A percentile compares a stretch with the other conserved stretches of the same genome.
Conservation (phyloP, 805 yeast species). For the Maudiozyma saulgeensis region DNA sequence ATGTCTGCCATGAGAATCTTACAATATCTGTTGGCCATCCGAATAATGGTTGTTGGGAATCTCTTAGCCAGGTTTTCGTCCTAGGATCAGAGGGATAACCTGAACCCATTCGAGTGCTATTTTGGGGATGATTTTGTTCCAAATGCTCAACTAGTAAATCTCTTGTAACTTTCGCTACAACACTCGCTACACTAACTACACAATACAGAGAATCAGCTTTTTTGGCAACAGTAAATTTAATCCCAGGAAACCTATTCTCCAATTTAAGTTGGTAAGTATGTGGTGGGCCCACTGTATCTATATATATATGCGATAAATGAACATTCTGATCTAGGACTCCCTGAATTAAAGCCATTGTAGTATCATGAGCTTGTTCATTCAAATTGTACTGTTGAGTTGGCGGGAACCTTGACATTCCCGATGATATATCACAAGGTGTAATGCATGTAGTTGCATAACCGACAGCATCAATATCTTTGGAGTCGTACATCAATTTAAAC, state of each 20-base stretch:
- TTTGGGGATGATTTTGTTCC: constrained; percentile 3
- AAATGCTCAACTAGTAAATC: constrained; percentile 40
- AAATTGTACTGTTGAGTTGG: constrained; percentile 47
- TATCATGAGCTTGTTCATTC: constrained; percentile 94
- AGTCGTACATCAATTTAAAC: constrained; percentile 45
- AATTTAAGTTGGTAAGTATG: constrained; percentile 69
- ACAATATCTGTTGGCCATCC: constrained; percentile 76
- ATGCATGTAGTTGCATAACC: constrained; percentile 86
- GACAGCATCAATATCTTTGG: constrained; percentile 43
- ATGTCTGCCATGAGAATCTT: constrained; percentile 91
- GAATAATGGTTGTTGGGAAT: constrained; percentile 56
- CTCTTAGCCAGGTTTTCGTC: constrained; percentile 67
- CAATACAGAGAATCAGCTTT: constrained; percentile 93
- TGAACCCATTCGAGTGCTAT: constrained; percentile 45
- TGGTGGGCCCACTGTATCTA: constrained; percentile 98
- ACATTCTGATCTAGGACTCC: constrained; percentile 54
- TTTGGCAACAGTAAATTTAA: constrained; percentile 75
- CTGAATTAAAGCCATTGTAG: constrained; percentile 72
- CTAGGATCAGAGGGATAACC: constrained; percentile 94
- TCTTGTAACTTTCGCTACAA: constrained; percentile 93
- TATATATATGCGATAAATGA: constrained; percentile 60
- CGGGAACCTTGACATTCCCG: constrained; percentile 73
- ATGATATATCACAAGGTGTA: constrained; percentile 78
- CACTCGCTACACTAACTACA: constrained; percentile 87
- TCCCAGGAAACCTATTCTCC: constrained; percentile 53